A percentile compares a stretch with the other conserved stretches of the same genome.
phyloP scores from a whole-genome alignment of 2,329 filamentous ascomycete species.

The Colletotrichum noveboracense region DNA sequence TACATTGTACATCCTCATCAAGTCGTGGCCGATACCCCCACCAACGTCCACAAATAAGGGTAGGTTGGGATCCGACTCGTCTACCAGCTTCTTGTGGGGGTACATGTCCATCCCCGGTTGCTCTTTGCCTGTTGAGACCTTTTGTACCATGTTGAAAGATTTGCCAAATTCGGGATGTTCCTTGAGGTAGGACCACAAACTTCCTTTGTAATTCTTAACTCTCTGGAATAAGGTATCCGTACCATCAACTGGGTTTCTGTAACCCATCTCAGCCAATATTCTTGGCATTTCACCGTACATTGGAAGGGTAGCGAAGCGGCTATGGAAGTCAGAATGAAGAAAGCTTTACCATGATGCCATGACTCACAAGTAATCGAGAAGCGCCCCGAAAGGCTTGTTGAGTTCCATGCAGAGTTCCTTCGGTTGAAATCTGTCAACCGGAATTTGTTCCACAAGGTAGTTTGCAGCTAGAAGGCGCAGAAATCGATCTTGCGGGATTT shows the following conservation, averaged over 20 bases:
- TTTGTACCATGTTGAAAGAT: not conserved
- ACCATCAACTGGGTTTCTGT: not conserved
- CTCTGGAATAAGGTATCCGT: not conserved
- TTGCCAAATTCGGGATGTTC: not conserved
- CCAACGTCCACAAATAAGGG: conserved; percentile 7
- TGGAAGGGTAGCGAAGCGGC: not conserved
- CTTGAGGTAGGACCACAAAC: not conserved
- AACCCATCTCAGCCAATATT: not conserved
- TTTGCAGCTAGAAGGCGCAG: not conserved
- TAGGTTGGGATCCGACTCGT: not conserved
- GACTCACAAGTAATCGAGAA: not conserved
- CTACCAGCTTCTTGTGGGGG: not conserved
- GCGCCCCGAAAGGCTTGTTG: not conserved
- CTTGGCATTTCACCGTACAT: not conserved
- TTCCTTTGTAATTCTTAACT: not conserved
- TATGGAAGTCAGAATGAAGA: not conserved
- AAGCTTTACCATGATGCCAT: rapidly evolving
- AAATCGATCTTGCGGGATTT: not conserved
- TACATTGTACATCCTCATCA: not conserved
- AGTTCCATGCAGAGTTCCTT: not conserved
- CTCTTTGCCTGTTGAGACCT: not conserved
- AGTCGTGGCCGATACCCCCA: not conserved
- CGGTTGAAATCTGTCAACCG: not conserved
- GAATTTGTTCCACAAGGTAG: not conserved
- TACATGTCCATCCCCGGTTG: not conserved